Percentiles rank a stretch among this genome's conserved stretches.
These are phyloP conservation scores for Cadophora sp. DNA, from an alignment of 2,329 filamentous ascomycete genomes.

Conservation along the genomic window DNA sequence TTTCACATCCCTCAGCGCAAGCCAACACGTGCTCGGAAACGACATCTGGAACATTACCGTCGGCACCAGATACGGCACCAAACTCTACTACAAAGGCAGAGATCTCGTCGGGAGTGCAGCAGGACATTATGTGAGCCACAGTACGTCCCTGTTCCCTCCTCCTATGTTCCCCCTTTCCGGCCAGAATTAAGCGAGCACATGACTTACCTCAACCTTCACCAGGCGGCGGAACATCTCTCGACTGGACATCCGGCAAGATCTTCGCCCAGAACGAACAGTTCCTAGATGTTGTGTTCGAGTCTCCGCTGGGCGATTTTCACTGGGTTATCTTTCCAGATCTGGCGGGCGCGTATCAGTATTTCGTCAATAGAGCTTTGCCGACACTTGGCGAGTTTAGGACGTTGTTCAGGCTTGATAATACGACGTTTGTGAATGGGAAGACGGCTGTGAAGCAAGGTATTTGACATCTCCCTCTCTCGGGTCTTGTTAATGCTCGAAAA, in stretches of 20 bases:
- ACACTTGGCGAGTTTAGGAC: constrained; percentile 57
- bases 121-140: constrained; percentile 30
- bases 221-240: constrained; percentile 55
- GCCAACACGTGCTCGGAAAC: constrained; percentile 29
- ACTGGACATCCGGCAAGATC: constrained; percentile 54
- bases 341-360: constrained; percentile 61
- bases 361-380: constrained; percentile 56
- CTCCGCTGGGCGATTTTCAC: constrained; percentile 56
- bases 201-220: constrained; percentile 32
- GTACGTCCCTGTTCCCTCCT: constrained; percentile 15
- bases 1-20: constrained; percentile 10
- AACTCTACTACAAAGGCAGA: constrained; percentile 29
- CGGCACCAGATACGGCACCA: constrained; percentile 30
- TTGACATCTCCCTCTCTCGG: background rate
- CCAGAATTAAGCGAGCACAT: background rate
- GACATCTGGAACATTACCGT: constrained; percentile 36
- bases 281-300: constrained; percentile 56
- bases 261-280: constrained; percentile 46
- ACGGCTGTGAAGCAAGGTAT: constrained; percentile 53
- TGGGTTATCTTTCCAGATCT: constrained; percentile 58
- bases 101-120: constrained; percentile 31
- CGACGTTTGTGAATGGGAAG: constrained; percentile 53
- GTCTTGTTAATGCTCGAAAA: background rate
- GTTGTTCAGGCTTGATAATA: constrained; percentile 56
- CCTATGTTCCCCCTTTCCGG: background rate